Conservation (phyloP, 2,329 filamentous ascomycete species). For the Penicillium sp. region DNA sequence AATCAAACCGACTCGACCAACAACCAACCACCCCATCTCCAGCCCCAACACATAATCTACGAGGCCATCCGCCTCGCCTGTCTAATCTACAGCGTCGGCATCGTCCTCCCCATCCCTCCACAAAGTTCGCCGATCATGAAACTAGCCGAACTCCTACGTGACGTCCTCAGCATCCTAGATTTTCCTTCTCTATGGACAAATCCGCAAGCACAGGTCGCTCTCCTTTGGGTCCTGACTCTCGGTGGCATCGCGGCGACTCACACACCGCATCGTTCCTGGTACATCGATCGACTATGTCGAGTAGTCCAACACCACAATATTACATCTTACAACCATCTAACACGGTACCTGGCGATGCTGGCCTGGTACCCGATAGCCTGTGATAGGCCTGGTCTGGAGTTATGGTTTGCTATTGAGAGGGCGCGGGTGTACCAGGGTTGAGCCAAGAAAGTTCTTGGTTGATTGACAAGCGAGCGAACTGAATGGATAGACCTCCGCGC, state of each 20-base stretch:
- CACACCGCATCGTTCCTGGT: conserved; percentile 40
- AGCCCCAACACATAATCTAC: conserved; percentile 34
- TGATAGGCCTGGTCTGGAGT: conserved; percentile 32
- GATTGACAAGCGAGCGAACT: no score
- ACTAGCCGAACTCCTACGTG: conserved; percentile 34
- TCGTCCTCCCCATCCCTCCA: conserved; percentile 46
- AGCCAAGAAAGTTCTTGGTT: background rate
- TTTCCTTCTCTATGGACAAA: conserved; percentile 33
- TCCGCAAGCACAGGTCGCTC: conserved; percentile 26
- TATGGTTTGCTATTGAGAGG: conserved; percentile 35
- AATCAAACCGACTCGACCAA: conserved; percentile 23
- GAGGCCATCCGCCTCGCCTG: conserved; percentile 43
- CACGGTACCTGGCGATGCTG: conserved; percentile 30
- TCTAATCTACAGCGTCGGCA: conserved; percentile 43
- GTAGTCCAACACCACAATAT: conserved; percentile 27
- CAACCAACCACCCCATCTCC: conserved; percentile 19
- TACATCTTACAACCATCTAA: conserved; percentile 33
- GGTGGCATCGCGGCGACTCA: conserved; percentile 45
- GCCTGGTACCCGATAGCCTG: conserved; percentile 44
- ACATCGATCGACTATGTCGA: conserved; percentile 32
- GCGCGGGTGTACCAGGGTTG: background rate
- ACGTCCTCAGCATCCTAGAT: conserved; percentile 29
- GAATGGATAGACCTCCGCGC: no score
- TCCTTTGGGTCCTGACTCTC: conserved; percentile 44
- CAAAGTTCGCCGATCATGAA: conserved; percentile 41